A percentile compares a stretch with the other conserved stretches of the same genome.
phyloP scores from a whole-genome alignment of 2,329 filamentous ascomycete genomes.

The Fusarium xylarioides region DNA sequence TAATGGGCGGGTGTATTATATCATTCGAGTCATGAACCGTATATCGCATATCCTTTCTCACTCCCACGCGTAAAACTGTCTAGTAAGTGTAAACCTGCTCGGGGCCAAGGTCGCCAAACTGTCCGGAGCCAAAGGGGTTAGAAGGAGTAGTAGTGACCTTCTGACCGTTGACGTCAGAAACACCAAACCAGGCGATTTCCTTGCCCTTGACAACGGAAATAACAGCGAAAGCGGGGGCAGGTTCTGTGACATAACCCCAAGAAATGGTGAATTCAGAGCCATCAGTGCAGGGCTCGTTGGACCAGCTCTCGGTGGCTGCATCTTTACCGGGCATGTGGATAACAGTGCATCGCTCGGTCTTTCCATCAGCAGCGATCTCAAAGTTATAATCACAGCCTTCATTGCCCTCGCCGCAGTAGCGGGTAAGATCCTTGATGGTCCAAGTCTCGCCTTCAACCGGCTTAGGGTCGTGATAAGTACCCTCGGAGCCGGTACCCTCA shows the following conservation, averaged over 20 bases:
- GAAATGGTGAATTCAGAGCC: conserved; percentile 23
- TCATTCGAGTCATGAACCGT: background rate
- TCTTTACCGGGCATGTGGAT: conserved; percentile 20
- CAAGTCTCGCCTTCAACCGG: conserved; percentile 17
- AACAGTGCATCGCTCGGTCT: conserved; percentile 29
- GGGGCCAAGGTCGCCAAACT: conserved; percentile 24
- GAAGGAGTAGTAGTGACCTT: conserved; percentile 15
- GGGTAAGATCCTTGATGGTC: conserved; percentile 25
- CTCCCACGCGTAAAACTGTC: too few species aligned
- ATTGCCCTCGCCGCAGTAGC: conserved; percentile 24
- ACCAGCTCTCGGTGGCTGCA: conserved; percentile 31
- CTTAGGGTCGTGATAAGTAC: conserved; percentile 6
- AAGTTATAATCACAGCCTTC: conserved; percentile 34
- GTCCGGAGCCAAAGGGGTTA: conserved; percentile 23
- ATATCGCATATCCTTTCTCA: background rate
- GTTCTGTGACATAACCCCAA: conserved; percentile 31
- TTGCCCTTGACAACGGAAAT: conserved; percentile 26
- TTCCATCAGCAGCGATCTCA: conserved; percentile 13
- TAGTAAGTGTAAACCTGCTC: conserved; percentile 36
- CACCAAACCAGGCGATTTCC: conserved; percentile 36
- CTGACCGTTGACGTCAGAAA: conserved; percentile 27
- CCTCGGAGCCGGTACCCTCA: background rate
- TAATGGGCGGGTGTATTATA: background rate
- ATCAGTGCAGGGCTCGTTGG: conserved; percentile 16
- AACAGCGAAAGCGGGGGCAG: conserved; percentile 32